Evolutionary conservation across 345 rosid species (phyloP), one percentile per base, ranked within the genome.

Genomic region (Lumnitzera racemosa): DNA sequence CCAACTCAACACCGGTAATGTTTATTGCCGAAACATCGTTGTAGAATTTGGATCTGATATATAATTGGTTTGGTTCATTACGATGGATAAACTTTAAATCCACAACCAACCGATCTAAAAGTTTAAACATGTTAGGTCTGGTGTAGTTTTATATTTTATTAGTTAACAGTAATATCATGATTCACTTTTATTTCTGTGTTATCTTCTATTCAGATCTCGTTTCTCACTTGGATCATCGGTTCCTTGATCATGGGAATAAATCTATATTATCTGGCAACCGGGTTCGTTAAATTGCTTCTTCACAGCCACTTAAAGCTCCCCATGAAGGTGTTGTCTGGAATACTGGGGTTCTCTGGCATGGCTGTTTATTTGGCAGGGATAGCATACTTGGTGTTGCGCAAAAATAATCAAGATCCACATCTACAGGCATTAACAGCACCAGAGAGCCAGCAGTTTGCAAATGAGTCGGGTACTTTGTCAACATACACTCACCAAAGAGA

Each of bases 141-240:
- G 43, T 4, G 10, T 36, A 36, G 43, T 36, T 36, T 36, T 36
- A 36, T 36, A 5, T 5, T 36, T 36, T 36, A 36, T 36, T 36
- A 36, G 43, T 7, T 36, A 9, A 36, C 7, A 9, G 43, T 36
- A 36, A 36, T 36, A 36, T 36, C 43, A 36, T 36, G 1, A 36
- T 36, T 36, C 43, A 20, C 11, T 48, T 47, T 48, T 15, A 12
- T 50, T 46, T 48, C 16, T 11, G 11, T 46, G 5, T 51, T 49
- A 51, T 13, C 7, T 17, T 36, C 7, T 62, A 31, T 41, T 51
- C 77, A 89, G 96, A 74, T 83, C 65, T 71, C 96, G 59, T 67
- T 78, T 25, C n/a, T 85, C 64, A 89, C 98, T 4, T 87, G 96
- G 97, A 47, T 77, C 69, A 81, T 90, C 46, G 96, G 96, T 58